Evolutionary conservation across 495 filamentous ascomycete species (phyloP).

Genomic region (Penicillium steckii): DNA sequence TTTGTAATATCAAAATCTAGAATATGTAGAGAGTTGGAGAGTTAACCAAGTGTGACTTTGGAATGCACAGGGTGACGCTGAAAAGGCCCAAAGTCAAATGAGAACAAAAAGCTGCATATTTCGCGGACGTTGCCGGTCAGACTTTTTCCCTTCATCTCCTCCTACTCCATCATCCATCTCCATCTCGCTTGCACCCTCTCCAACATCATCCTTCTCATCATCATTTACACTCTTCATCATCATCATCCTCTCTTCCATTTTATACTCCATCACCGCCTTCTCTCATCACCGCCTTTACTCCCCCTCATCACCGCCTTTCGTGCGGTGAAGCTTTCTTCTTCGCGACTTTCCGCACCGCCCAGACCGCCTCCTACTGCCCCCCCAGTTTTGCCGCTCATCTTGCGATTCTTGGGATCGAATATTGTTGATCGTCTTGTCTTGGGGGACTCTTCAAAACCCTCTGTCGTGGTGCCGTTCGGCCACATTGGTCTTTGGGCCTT

Average conservation of each 20-base stretch:
- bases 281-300: conserved; percentile 38
- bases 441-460: background rate
- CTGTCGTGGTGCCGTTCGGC: background rate
- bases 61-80: conserved; percentile 11
- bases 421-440: background rate
- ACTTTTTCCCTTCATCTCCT: background rate
- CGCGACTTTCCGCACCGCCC: conserved; percentile 24
- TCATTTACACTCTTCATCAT: conserved; percentile 1
- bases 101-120: conserved; percentile 6
- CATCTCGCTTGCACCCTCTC: background rate
- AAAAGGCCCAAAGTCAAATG: conserved; percentile 2
- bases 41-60: no score
- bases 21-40: no score
- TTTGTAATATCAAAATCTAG: background rate
- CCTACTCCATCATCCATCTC: conserved; percentile 6
- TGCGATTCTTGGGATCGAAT: background rate
- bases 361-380: conserved; percentile 43
- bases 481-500: background rate
- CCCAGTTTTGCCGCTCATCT: conserved; percentile 39
- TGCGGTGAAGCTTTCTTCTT: conserved; percentile 43
- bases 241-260: background rate
- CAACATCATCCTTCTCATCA: background rate
- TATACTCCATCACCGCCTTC: conserved; percentile 33
- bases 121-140: background rate
- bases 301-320: conserved; percentile 43